Percentiles rank a stretch among this genome's conserved stretches.
Evolutionary conservation across 495 filamentous ascomycete genomes (phyloP).

Genomic region (Aspergillus kassunensis): DNA sequence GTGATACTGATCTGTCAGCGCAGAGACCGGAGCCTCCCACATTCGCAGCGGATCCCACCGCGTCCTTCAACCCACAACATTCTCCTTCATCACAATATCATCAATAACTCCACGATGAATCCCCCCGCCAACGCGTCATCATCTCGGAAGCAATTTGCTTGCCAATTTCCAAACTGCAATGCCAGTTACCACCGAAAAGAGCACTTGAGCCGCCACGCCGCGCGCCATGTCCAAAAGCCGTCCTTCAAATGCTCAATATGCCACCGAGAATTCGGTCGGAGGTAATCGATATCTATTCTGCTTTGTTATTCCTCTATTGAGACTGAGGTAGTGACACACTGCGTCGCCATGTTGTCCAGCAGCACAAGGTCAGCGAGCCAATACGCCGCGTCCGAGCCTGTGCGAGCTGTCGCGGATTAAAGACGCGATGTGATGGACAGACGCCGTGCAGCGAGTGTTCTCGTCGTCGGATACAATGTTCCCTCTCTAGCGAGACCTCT

Average conservation of each 20-base stretch:
- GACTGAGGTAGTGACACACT: slow-evolving; percentile 9
- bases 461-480: slow-evolving; percentile 8
- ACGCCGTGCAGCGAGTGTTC: slow-evolving; percentile 18
- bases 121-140: too few species aligned
- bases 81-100: too few species aligned
- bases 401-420: slow-evolving; percentile 15
- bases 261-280: slow-evolving; percentile 15
- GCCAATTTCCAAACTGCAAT: slow-evolving; percentile 8
- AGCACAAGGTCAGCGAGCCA: slow-evolving; percentile 9
- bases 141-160: too few species aligned
- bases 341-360: slow-evolving; percentile 18
- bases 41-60: too few species aligned
- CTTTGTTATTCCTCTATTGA: not conserved
- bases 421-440: slow-evolving; percentile 17
- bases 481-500: not conserved
- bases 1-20: too few species aligned
- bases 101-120: too few species aligned
- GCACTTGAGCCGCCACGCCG: slow-evolving; percentile 21
- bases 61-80: too few species aligned
- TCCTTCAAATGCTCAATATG: slow-evolving; percentile 18
- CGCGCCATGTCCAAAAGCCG: slow-evolving; percentile 3
- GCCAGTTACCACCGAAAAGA: slow-evolving; percentile 23
- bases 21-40: too few species aligned
- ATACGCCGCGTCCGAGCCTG: slow-evolving; percentile 12
- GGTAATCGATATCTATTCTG: too few species aligned